phyloP scores from a whole-genome alignment of 108 stramenopile genomes.

The Epithemia pelagica region DNA sequence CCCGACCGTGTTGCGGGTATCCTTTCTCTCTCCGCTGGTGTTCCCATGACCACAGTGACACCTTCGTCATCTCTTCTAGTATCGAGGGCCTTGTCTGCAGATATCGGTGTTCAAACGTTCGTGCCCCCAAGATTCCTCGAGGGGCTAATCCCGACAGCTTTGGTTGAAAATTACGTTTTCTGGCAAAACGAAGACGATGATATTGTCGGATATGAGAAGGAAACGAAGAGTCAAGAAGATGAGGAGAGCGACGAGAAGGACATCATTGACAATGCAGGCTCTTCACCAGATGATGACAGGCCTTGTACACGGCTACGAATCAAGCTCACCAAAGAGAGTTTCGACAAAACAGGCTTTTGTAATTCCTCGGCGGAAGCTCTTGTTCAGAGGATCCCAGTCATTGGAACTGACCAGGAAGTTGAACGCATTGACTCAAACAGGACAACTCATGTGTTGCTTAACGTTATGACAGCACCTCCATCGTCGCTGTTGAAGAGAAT shows the following conservation, averaged over 20 bases:
- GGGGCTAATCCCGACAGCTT: conserved; percentile 86
- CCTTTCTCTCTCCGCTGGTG: conserved; percentile 77
- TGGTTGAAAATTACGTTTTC: conserved; percentile 91
- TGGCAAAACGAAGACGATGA: conserved; percentile 95
- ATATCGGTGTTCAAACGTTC: conserved; percentile 80
- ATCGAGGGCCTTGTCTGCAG: conserved; percentile 70
- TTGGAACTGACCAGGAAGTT: conserved; percentile 32
- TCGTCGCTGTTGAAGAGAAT: conserved; percentile 84
- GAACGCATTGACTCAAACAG: conserved; percentile 57
- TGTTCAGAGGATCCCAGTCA: conserved; percentile 65
- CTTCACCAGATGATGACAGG: conserved; percentile 35
- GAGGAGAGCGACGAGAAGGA: conserved; percentile 44
- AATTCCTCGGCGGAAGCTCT: conserved; percentile 79
- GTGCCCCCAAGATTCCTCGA: conserved; percentile 85
- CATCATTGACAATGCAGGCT: conserved; percentile 20
- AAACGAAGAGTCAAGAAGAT: conserved; percentile 26
- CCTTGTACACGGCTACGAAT: conserved; percentile 67
- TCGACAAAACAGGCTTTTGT: conserved; percentile 87
- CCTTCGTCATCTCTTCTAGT: conserved; percentile 82
- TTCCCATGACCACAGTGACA: conserved; percentile 77
- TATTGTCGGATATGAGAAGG: conserved; percentile 81
- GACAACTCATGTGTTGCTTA: conserved; percentile 76
- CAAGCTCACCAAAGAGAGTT: conserved; percentile 56
- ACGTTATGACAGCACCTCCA: conserved; percentile 77
- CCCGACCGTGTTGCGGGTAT: conserved; percentile 83